Conservation (phyloP, 306 rosid species). For the Vigna reflexopilosa region DNA sequence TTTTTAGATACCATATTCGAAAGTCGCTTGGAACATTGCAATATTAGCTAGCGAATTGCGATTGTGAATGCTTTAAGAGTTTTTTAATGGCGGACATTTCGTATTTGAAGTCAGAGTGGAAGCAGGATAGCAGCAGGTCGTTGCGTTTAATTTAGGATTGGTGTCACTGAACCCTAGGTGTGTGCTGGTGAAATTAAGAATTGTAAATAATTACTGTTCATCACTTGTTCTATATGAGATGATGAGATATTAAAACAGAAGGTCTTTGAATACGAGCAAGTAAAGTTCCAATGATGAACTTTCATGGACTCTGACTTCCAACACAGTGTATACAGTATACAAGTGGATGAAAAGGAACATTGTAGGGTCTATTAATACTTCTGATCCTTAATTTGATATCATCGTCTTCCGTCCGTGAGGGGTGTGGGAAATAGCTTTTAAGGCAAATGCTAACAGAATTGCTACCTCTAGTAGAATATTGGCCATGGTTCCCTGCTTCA, state of each 20-base stretch:
- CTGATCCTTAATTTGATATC: not conserved
- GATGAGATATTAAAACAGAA: not conserved
- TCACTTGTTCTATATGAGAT: not conserved
- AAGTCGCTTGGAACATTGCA: not conserved
- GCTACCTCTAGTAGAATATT: not conserved
- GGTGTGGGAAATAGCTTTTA: not conserved
- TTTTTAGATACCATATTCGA: not conserved
- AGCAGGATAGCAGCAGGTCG: not conserved
- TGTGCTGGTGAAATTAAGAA: not conserved
- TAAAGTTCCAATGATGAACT: not conserved
- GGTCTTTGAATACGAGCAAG: not conserved
- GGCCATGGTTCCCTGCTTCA: not conserved
- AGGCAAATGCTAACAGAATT: not conserved
- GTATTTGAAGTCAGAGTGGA: not conserved
- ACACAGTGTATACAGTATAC: not conserved
- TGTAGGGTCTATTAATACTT: not conserved
- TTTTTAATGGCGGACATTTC: not conserved
- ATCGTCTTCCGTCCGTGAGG: not conserved
- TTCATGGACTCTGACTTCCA: not conserved
- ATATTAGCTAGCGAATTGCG: constrained; percentile 14
- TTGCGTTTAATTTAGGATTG: constrained; percentile 15
- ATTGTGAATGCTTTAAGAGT: constrained; percentile 17
- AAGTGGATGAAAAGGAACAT: not conserved
- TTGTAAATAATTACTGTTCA: not conserved
- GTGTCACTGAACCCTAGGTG: constrained; percentile 8